These are phyloP conservation scores for Podila epicladia DNA, from an alignment of 192 early-diverging fungal genomes.

Conservation along the genomic window DNA sequence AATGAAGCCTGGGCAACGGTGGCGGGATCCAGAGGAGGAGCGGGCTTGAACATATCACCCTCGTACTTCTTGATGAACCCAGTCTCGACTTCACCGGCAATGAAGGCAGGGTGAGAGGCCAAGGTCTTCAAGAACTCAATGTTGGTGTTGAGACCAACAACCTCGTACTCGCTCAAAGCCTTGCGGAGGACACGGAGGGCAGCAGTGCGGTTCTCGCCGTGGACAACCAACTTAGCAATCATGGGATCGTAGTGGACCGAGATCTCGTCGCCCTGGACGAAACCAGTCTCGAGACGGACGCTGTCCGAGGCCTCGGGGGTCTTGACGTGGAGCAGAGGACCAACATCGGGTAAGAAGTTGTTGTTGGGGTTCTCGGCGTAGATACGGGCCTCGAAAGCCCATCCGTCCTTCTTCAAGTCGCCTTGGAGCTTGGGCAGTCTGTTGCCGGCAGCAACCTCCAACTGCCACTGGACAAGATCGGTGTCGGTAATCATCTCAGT, in stretches of 20 bases:
- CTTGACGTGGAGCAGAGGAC: constrained; percentile 80
- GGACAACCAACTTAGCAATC: constrained; percentile 95
- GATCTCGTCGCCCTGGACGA: constrained; percentile 89
- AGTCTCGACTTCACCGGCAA: constrained; percentile 90
- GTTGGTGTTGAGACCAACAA: constrained; percentile 93
- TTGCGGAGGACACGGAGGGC: constrained; percentile 83
- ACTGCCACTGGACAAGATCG: constrained; percentile 95
- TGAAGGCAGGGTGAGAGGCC: constrained; percentile 82
- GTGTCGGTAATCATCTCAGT: constrained; percentile 96
- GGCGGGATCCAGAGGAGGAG: constrained; percentile 47
- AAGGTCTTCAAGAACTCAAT: constrained; percentile 90
- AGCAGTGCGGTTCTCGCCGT: constrained; percentile 80
- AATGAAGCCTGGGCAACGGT: constrained; percentile 75
- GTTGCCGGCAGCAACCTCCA: constrained; percentile 95
- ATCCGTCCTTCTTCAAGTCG: constrained; percentile 78
- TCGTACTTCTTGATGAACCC: constrained; percentile 85
- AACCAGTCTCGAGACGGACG: constrained; percentile 94
- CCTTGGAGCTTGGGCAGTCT: constrained; percentile 76
- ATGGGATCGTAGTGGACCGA: constrained; percentile 95
- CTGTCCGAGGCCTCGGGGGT: constrained; percentile 70
- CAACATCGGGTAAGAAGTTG: constrained; percentile 93
- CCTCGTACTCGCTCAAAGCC: constrained; percentile 87
- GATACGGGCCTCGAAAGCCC: constrained; percentile 97
- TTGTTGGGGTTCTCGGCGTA: constrained; percentile 95
- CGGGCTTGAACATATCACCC: constrained; percentile 39